These are phyloP conservation scores for Agaricus blazei DNA, from an alignment of 768 basidiomycete species.

Conservation along the genomic window DNA sequence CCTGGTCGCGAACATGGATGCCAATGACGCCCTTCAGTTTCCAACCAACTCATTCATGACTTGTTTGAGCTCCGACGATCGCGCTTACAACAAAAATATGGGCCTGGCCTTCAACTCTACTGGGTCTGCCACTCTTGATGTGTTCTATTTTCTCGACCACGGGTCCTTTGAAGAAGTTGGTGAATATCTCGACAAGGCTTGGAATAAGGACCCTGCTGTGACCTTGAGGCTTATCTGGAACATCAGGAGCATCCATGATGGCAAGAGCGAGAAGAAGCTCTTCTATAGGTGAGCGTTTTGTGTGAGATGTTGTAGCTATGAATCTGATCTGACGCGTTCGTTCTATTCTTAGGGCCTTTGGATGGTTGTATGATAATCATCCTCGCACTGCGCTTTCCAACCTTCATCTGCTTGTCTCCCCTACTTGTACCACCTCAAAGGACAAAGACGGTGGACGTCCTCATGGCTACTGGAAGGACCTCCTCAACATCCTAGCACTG, in stretches of 20 bases:
- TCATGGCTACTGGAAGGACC: conserved; percentile 76
- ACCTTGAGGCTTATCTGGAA: conserved; percentile 68
- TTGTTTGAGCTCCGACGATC: conserved; percentile 41
- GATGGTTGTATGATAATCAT: conserved; percentile 66
- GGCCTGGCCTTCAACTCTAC: conserved; percentile 52
- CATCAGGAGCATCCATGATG: conserved; percentile 64
- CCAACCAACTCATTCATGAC: conserved; percentile 49
- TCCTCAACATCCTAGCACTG: conserved; percentile 62
- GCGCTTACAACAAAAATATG: conserved; percentile 42
- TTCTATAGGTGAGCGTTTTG: conserved; percentile 46
- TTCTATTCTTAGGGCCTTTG: conserved; percentile 38
- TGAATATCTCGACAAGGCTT: conserved; percentile 39
- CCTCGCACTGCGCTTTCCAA: conserved; percentile 67
- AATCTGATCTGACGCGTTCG: background rate
- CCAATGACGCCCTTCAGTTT: background rate
- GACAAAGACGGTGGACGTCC: conserved; percentile 21
- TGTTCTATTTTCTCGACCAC: conserved; percentile 40
- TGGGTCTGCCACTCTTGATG: conserved; percentile 46
- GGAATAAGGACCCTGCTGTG: conserved; percentile 50
- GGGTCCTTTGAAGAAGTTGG: conserved; percentile 22
- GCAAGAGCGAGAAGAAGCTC: conserved; percentile 52
- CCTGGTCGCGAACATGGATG: background rate
- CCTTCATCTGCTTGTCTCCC: conserved; percentile 47
- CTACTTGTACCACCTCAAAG: conserved; percentile 37
- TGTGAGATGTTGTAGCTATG: background rate